Evolutionary conservation across 2,329 filamentous ascomycete species (phyloP), one percentile per base, ranked within the genome.

Genomic region (Cladosporium colombiae): DNA sequence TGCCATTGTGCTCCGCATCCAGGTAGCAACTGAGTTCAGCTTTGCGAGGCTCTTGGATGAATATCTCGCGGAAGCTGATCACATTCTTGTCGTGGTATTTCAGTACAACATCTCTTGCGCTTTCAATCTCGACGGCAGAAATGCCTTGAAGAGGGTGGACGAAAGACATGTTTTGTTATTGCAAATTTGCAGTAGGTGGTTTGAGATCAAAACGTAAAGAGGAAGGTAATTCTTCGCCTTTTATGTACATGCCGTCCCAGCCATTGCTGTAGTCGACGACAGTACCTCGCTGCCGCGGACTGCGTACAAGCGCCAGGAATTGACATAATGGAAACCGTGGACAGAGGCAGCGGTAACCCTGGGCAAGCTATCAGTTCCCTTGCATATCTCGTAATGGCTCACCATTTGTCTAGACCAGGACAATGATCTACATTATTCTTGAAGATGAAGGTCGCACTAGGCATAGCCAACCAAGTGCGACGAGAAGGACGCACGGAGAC

Each of bases 1-100:
- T 65, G 35, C 71, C 70, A n/a, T 67, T 64, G 49, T 75, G 73
- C 53, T 76, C 74, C 13, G 70, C 65, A 65, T 79, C 77, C 76
- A 78, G 52, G 62, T 23, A 64, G 27, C 50, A 7, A 33, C 79
- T 55, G 3, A 75, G 64, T 31, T 73, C 71, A 1, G 66, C 69
- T 59, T 76, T 76, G 13, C 67, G 29, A 5, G 74, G 74, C 53
- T 76, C 74, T 33, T 73, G 69, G 1, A 76, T 69, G 23, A 69
- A 73, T 65, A 75, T 74, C 10, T 72, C 70, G 1, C 75, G 69
- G 63, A 72, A 76, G 16, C 67, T 67, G 37, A 72, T 62, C 8
- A 53, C 59, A 23, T 62, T n/a, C 2, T 37, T 27, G 11, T 23
- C 29, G 21, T 62, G 59, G 1, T 37, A 21, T 5, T 5, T 25